Conservation (phyloP, 768 basidiomycete species). For the Pulveroboletus sp. region DNA sequence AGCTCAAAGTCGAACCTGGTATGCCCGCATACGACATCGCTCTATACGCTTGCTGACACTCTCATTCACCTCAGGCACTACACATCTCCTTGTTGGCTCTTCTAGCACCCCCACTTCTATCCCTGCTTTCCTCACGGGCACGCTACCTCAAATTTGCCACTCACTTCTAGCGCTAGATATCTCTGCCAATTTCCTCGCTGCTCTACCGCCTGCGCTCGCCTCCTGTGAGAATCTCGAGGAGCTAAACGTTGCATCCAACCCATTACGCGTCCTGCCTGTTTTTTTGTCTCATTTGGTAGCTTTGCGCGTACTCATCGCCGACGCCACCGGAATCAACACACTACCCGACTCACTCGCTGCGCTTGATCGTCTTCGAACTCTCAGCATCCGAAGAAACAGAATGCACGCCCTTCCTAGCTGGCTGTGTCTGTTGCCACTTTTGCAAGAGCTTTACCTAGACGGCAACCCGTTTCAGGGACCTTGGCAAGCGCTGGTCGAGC, state of each 20-base stretch:
- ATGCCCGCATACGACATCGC: slow-evolving; percentile 20
- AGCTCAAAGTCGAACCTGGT: slow-evolving; percentile 73
- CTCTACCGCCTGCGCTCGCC: slow-evolving; percentile 79
- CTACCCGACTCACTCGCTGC: slow-evolving; percentile 71
- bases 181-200: slow-evolving; percentile 79
- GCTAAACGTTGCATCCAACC: slow-evolving; percentile 89
- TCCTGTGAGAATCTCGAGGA: slow-evolving; percentile 83
- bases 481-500: slow-evolving; percentile 86
- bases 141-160: slow-evolving; percentile 66
- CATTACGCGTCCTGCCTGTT: slow-evolving; percentile 83
- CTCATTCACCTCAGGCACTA: slow-evolving; percentile 58
- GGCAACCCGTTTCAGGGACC: slow-evolving; percentile 94
- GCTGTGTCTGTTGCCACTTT: slow-evolving; percentile 80
- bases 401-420: slow-evolving; percentile 88
- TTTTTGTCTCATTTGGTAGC: slow-evolving; percentile 75
- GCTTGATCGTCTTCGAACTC: slow-evolving; percentile 79
- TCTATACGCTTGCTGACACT: neutral
- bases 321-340: slow-evolving; percentile 75
- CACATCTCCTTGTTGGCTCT: slow-evolving; percentile 87
- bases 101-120: slow-evolving; percentile 74
- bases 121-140: slow-evolving; percentile 64
- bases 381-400: slow-evolving; percentile 85
- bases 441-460: slow-evolving; percentile 90
- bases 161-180: slow-evolving; percentile 92
- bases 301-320: slow-evolving; percentile 88